Conservation (phyloP, 805 yeast species). For the Yamadazyma sp. region DNA sequence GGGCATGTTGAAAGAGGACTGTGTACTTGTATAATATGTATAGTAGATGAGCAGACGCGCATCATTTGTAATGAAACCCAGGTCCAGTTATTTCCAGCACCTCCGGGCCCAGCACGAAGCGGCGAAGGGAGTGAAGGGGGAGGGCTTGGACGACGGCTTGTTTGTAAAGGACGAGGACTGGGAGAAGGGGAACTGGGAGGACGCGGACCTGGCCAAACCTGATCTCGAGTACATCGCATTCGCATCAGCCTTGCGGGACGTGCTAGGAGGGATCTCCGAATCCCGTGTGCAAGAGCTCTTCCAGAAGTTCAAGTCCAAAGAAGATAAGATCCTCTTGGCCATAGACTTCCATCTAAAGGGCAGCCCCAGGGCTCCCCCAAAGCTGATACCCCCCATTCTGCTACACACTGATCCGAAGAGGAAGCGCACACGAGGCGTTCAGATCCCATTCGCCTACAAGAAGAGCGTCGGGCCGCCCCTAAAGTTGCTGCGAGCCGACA, state of each 20-base stretch:
- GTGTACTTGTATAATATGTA: conserved; percentile 21
- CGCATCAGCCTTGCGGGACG: background rate
- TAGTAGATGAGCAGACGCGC: conserved; percentile 4
- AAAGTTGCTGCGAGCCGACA: background rate
- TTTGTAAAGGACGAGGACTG: background rate
- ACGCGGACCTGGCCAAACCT: too few species aligned
- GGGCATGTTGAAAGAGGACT: conserved; percentile 30
- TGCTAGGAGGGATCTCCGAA: conserved; percentile 6
- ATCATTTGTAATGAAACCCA: conserved; percentile 5
- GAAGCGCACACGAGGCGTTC: conserved; percentile 15
- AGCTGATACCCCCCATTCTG: conserved; percentile 17
- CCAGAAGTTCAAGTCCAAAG: conserved; percentile 5
- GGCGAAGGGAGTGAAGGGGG: background rate
- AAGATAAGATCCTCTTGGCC: conserved; percentile 13
- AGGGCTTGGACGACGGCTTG: background rate
- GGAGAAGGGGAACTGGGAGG: too few species aligned
- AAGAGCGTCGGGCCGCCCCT: conserved; percentile 8
- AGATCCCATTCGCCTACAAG: conserved; percentile 15
- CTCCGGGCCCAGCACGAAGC: background rate
- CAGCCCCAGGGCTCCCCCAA: background rate
- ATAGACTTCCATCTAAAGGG: conserved; percentile 11
- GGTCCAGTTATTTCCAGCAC: conserved; percentile 7
- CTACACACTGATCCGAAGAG: conserved; percentile 13
- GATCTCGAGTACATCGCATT: conserved; percentile 4
- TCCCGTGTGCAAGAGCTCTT: conserved; percentile 3